Evolutionary conservation across 140 eudicot species (phyloP).

Genomic region (Stevia rebaudiana): DNA sequence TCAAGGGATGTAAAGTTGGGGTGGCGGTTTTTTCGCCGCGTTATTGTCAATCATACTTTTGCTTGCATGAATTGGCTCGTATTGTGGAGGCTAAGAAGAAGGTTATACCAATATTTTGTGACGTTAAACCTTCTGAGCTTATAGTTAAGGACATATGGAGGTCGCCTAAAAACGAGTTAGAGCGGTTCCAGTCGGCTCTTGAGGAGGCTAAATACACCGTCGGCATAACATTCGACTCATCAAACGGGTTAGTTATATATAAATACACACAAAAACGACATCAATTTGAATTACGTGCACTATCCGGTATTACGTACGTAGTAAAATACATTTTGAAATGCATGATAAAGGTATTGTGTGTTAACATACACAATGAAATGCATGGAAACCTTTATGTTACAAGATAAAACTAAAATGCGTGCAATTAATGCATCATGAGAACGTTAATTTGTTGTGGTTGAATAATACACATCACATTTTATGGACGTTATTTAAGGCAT

Average conservation of each 20-base stretch:
- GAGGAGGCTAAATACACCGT: slow-evolving; percentile 77
- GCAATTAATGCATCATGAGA: no score
- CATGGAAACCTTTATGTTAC: no score
- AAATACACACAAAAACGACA: not conserved
- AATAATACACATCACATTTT: no score
- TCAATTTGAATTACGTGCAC: no score
- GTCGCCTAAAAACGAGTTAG: slow-evolving; percentile 33
- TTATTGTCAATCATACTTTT: slow-evolving; percentile 74
- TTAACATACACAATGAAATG: no score
- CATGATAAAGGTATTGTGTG: no score
- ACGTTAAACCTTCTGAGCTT: slow-evolving; percentile 86
- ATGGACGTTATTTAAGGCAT: no score
- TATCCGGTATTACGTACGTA: no score
- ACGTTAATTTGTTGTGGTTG: no score
- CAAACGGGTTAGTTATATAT: slow-evolving; percentile 39
- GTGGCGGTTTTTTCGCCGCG: slow-evolving; percentile 75
- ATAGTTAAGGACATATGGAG: slow-evolving; percentile 36
- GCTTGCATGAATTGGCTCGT: slow-evolving; percentile 68
- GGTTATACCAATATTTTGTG: slow-evolving; percentile 68
- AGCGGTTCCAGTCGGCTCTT: slow-evolving; percentile 55
- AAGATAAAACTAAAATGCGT: no score
- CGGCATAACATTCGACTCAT: slow-evolving; percentile 64
- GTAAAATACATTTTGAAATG: no score
- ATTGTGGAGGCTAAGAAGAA: slow-evolving; percentile 62
- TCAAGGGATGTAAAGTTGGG: slow-evolving; percentile 49